Evolutionary conservation across 306 rosid genomes (phyloP).

Genomic region (Heteromeles arbutifolia): DNA sequence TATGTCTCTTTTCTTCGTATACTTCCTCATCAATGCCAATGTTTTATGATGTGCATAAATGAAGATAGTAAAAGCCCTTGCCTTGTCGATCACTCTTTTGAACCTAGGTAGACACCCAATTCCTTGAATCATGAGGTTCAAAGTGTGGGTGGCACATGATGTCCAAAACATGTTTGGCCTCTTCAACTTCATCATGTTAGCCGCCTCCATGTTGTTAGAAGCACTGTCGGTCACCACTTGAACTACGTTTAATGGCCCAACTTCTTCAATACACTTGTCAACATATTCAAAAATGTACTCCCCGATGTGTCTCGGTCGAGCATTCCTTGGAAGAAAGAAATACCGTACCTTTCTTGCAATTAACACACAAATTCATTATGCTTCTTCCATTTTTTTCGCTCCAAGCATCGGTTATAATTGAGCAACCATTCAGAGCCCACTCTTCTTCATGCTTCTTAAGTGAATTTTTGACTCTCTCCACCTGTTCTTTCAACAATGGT

Average conservation of each 20-base stretch:
- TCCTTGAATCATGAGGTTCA: background rate
- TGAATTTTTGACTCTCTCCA: background rate
- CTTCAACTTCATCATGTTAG: background rate
- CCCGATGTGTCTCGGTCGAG: background rate
- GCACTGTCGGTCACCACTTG: background rate
- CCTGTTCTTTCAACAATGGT: background rate
- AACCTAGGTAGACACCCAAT: background rate
- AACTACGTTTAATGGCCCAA: background rate
- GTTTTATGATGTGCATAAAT: background rate
- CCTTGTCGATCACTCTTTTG: slow-evolving; percentile 1
- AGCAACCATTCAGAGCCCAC: background rate
- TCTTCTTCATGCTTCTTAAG: background rate
- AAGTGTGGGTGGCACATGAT: background rate
- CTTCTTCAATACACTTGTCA: background rate
- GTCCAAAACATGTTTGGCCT: background rate
- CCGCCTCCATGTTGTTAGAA: background rate
- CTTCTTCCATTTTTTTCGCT: background rate
- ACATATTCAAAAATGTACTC: background rate
- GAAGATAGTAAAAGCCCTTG: background rate
- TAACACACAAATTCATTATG: background rate
- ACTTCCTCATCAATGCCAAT: background rate
- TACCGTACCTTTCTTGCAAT: background rate
- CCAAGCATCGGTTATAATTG: background rate
- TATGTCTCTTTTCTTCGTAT: background rate
- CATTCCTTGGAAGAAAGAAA: background rate